Percentiles rank a stretch among this genome's conserved stretches.
Evolutionary conservation across 441 rosid species (phyloP).

Genomic region (Gossypium laxum): DNA sequence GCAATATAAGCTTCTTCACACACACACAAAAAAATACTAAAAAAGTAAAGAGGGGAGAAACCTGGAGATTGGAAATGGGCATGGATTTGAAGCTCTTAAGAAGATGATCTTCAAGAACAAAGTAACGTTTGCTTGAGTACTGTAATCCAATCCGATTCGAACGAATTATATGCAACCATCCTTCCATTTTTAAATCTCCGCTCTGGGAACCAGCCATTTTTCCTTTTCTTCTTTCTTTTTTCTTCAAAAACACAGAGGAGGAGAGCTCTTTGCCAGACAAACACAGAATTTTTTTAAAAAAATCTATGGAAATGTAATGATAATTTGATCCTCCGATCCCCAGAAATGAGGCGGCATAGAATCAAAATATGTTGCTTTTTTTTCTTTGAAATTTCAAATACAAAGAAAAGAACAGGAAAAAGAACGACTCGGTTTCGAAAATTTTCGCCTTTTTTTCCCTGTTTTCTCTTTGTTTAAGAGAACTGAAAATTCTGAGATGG

Average conservation of each 20-base stretch:
- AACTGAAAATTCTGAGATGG: conserved; percentile 9
- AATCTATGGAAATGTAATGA: background rate
- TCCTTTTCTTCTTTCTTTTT: background rate
- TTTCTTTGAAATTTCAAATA: background rate
- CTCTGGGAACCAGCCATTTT: conserved; percentile 27
- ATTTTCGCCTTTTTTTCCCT: background rate
- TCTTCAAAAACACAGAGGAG: background rate
- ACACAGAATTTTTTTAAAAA: background rate
- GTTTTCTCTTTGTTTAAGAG: conserved; percentile 2
- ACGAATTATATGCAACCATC: conserved; percentile 76
- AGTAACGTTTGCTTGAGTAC: conserved; percentile 80
- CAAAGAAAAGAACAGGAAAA: background rate
- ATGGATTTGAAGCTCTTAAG: conserved; percentile 70
- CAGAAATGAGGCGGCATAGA: background rate
- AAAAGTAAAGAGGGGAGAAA: conserved; percentile 15
- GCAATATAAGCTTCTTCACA: background rate
- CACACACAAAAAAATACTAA: background rate
- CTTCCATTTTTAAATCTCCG: conserved; percentile 57
- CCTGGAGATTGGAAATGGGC: conserved; percentile 53
- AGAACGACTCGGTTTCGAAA: background rate
- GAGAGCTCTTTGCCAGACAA: conserved; percentile 1
- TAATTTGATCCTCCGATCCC: conserved; percentile 20
- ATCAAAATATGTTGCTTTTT: background rate
- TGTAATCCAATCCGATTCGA: conserved; percentile 71
- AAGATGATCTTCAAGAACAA: conserved; percentile 59